Percentiles rank a stretch among this genome's conserved stretches.
phyloP scores from a whole-genome alignment of 495 filamentous ascomycete species.

The Thermochaetoides thermophila region DNA sequence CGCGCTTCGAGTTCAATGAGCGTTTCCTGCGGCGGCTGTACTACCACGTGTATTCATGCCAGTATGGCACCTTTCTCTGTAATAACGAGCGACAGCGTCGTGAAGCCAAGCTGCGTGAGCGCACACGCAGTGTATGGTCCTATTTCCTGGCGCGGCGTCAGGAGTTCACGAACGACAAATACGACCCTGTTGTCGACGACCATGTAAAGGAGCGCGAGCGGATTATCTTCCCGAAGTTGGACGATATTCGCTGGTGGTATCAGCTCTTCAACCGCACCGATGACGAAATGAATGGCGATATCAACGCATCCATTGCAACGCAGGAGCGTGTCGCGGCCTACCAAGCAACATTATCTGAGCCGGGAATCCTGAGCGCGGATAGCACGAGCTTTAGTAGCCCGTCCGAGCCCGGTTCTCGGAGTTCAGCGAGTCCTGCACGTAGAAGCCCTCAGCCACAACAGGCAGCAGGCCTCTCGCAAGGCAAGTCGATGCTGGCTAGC shows the following conservation, averaged over 20 bases:
- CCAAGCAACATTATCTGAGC: slow-evolving; percentile 11
- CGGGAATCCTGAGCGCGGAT: too few species aligned
- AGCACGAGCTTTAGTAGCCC: slow-evolving; percentile 8
- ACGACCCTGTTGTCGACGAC: slow-evolving; percentile 65
- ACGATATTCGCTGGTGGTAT: slow-evolving; percentile 74
- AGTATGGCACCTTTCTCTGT: slow-evolving; percentile 93
- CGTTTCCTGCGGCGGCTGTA: slow-evolving; percentile 79
- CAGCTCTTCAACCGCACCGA: slow-evolving; percentile 75
- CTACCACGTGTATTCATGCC: slow-evolving; percentile 90
- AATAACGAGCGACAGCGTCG: slow-evolving; percentile 84
- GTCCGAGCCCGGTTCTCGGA: slow-evolving; percentile 8
- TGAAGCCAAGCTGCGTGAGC: slow-evolving; percentile 53
- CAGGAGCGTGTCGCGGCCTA: slow-evolving; percentile 18
- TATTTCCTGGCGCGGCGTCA: slow-evolving; percentile 71
- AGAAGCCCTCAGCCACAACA: slow-evolving; percentile 24
- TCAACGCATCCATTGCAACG: slow-evolving; percentile 26
- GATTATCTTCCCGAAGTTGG: slow-evolving; percentile 61
- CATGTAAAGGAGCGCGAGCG: slow-evolving; percentile 60
- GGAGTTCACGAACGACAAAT: slow-evolving; percentile 70
- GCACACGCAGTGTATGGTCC: slow-evolving; percentile 85
- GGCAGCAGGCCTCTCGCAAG: slow-evolving; percentile 18
- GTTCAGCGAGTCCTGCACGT: slow-evolving; percentile 10
- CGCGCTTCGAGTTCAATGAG: slow-evolving; percentile 93
- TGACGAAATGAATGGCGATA: slow-evolving; percentile 78
- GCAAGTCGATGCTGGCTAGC: slow-evolving; percentile 27